These are phyloP conservation scores for Kalanchoe fedtschenkoi DNA, from an alignment of 164 flowering plant species.

Conservation along the genomic window DNA sequence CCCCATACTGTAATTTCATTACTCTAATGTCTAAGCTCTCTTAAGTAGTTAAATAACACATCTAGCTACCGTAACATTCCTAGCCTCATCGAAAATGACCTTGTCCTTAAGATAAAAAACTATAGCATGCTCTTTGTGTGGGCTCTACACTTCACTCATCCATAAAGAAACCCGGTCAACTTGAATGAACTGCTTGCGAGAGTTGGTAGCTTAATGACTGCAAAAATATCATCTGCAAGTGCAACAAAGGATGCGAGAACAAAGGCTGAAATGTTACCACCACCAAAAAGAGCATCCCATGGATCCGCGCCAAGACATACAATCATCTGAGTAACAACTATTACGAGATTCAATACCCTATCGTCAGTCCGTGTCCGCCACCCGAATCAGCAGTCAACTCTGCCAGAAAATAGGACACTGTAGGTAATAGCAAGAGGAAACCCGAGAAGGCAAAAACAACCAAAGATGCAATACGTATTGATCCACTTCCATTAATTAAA, in stretches of 20 bases:
- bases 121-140: too few species aligned
- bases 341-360: conserved; percentile 91
- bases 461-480: conserved; percentile 42
- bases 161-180: conserved; percentile 75
- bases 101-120: too few species aligned
- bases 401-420: conserved; percentile 88
- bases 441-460: conserved; percentile 79
- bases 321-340: conserved; percentile 93
- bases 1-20: too few species aligned
- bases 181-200: conserved; percentile 43
- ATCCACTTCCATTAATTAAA: conserved; percentile 34
- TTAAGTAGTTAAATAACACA: too few species aligned
- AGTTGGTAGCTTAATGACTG: conserved; percentile 50
- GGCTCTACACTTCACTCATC: conserved; percentile 27
- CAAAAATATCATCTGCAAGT: conserved; percentile 62
- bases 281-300: conserved; percentile 92
- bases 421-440: conserved; percentile 88
- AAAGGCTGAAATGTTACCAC: conserved; percentile 89
- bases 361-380: conserved; percentile 97
- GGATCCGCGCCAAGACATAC: conserved; percentile 91
- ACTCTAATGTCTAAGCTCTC: too few species aligned
- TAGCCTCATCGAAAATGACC: too few species aligned
- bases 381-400: conserved; percentile 88
- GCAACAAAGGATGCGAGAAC: conserved; percentile 63
- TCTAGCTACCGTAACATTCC: too few species aligned